phyloP scores from a whole-genome alignment of 2,329 filamentous ascomycete genomes.

The Aureobasidium uvarum region DNA sequence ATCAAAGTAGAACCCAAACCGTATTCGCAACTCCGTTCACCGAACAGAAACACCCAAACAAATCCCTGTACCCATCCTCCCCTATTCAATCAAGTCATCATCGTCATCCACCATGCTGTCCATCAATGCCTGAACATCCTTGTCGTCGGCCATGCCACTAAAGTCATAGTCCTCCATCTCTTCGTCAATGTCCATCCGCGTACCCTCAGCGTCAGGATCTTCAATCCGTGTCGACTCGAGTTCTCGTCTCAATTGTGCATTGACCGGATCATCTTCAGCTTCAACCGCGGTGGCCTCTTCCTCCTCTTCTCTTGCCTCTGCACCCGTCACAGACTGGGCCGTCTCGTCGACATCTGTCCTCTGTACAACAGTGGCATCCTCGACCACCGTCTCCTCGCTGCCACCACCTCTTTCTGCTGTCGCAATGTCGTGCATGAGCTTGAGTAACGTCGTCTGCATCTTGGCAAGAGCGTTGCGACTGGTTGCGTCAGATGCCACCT shows the following conservation, averaged over 20 bases:
- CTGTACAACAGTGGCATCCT: slow-evolving; percentile 19
- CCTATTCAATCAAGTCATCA: slow-evolving; percentile 28
- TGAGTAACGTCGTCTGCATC: slow-evolving; percentile 51
- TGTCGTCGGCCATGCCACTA: slow-evolving; percentile 28
- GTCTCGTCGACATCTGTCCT: slow-evolving; percentile 15
- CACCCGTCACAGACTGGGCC: slow-evolving; percentile 17
- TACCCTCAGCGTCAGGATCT: slow-evolving; percentile 27
- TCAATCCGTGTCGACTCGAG: slow-evolving; percentile 28
- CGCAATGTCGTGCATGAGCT: slow-evolving; percentile 50
- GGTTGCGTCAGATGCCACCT: slow-evolving; percentile 53
- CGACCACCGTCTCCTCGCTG: slow-evolving; percentile 36
- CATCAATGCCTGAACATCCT: slow-evolving; percentile 29
- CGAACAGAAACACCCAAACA: background rate
- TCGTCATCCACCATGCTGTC: slow-evolving; percentile 29
- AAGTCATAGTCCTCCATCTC: slow-evolving; percentile 28
- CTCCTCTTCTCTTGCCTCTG: slow-evolving; percentile 12
- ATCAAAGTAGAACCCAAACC: slow-evolving; percentile 3
- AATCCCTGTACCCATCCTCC: background rate
- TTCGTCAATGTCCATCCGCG: slow-evolving; percentile 28
- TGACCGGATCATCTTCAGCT: slow-evolving; percentile 28
- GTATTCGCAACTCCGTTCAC: background rate
- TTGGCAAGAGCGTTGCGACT: slow-evolving; percentile 57
- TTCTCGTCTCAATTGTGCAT: slow-evolving; percentile 28
- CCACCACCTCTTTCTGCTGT: slow-evolving; percentile 37
- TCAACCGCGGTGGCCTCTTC: slow-evolving; percentile 21